Base-by-base conservation (phyloP, 75 land plant genomes). In the Pinus taeda region DNA sequence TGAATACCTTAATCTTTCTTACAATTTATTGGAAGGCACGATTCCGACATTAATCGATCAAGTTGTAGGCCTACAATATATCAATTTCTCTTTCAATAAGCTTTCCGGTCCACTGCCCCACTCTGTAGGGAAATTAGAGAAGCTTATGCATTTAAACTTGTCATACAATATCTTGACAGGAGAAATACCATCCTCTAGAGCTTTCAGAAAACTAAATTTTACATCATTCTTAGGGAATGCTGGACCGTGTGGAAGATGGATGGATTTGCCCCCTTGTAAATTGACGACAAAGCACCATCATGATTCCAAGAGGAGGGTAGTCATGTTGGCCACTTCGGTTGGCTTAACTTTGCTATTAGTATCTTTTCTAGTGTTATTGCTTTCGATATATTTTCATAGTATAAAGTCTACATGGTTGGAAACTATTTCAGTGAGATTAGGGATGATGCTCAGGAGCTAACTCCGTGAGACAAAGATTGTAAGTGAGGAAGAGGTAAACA, bases 131-230 rank as follows among this genome's bases (percentile, higher is more conserved):
- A 29, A 76, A 33, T 29, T 79, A n/a, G 8, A 15, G n/a, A 33
- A 8, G 1, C 60, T 83, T 22, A 53, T 29, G 1, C 22, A 58
- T 29, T 39, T 82, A 1, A 79, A 86, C 33, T 59, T 86, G 1
- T 86, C 88, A 6, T 79, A 74, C 63, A 86, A 86, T 22, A 57
- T 22, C 37, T 37, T 83, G 4, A 33, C 37, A 20, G 88, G 88
- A 14, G 74, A 66, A 33, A 67, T 86, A 15, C 88, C 88, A 22
- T 29, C 13, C 15, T 0, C 57, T 37, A 85, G 88, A 22, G 56
- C 66, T 17, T 82, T 86, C 66, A 15, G 6, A 39, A 78, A 76
- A 29, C 61, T 59, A 4, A 76, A 18, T 37, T 74, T 64, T 22
- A 33, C 75, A 15, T 76, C 76, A 4, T 63, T 84, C 59, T 17